A percentile compares a stretch with the other conserved stretches of the same genome.
Conservation (phyloP, 495 filamentous ascomycete genomes). For the Aspergillus nanangensis region DNA sequence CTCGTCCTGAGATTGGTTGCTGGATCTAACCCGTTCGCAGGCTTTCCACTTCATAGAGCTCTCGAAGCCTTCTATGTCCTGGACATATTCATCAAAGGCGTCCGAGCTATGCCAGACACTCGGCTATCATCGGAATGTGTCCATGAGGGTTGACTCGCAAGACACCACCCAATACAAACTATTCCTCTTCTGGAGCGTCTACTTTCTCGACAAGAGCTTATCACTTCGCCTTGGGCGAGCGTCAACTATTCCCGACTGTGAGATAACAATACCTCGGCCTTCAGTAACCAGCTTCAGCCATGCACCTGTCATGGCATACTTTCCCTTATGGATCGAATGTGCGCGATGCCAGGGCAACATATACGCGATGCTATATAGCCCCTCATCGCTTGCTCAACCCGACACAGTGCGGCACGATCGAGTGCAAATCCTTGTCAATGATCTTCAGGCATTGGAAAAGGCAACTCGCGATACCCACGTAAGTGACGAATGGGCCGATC, state of each 20-base stretch:
- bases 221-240: conserved; percentile 5
- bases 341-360: conserved; percentile 2
- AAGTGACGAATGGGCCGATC: background rate
- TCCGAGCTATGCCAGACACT: conserved; percentile 1
- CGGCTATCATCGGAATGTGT: background rate
- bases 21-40: background rate
- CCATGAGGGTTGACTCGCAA: background rate
- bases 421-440: conserved; percentile 1
- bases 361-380: conserved; percentile 3
- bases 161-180: conserved; percentile 1
- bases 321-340: conserved; percentile 2
- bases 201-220: conserved; percentile 5
- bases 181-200: conserved; percentile 8
- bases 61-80: conserved; percentile 2
- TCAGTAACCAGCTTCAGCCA: background rate
- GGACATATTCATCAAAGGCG: background rate
- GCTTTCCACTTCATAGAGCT: conserved; percentile 1
- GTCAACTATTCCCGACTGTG: background rate
- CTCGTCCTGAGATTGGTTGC: background rate
- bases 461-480: background rate
- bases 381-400: background rate
- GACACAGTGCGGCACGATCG: background rate
- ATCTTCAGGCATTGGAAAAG: background rate
- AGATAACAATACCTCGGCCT: background rate
- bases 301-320: background rate